Conservation (phyloP, 768 basidiomycete genomes). For the Leucosporidium yakuticum region DNA sequence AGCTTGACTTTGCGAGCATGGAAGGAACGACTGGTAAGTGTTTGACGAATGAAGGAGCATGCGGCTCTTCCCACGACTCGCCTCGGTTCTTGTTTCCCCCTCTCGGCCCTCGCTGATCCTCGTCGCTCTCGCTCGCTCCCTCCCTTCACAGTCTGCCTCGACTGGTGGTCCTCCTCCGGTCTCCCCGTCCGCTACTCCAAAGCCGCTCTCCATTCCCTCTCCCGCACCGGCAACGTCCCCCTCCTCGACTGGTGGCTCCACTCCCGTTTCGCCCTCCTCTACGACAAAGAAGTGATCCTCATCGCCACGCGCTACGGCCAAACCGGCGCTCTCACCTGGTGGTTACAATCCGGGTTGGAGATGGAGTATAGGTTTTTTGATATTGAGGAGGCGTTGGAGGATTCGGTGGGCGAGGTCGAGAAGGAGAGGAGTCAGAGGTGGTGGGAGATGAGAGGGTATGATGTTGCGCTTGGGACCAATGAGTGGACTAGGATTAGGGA, state of each 20-base stretch:
- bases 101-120: background rate
- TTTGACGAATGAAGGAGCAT: no score
- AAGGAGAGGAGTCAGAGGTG: conserved; percentile 61
- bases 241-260: conserved; percentile 74
- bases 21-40: conserved; percentile 59
- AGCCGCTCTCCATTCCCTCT: conserved; percentile 68
- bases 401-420: conserved; percentile 68
- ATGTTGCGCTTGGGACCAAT: conserved; percentile 74
- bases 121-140: conserved; percentile 53
- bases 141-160: background rate
- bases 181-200: conserved; percentile 66
- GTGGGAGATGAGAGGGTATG: conserved; percentile 75
- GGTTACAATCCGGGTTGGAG: conserved; percentile 69
- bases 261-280: conserved; percentile 62
- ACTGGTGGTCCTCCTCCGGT: conserved; percentile 62
- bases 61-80: no score
- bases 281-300: conserved; percentile 70
- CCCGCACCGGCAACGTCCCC: conserved; percentile 70
- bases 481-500: conserved; percentile 52
- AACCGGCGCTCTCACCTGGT: conserved; percentile 79
- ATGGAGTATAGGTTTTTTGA: conserved; percentile 86
- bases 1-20: conserved; percentile 74
- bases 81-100: no score
- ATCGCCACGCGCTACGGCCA: conserved; percentile 76
- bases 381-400: conserved; percentile 83